These are phyloP conservation scores for Phytophthora pisi DNA, from an alignment of 352 stramenopile species.

Conservation along the genomic window DNA sequence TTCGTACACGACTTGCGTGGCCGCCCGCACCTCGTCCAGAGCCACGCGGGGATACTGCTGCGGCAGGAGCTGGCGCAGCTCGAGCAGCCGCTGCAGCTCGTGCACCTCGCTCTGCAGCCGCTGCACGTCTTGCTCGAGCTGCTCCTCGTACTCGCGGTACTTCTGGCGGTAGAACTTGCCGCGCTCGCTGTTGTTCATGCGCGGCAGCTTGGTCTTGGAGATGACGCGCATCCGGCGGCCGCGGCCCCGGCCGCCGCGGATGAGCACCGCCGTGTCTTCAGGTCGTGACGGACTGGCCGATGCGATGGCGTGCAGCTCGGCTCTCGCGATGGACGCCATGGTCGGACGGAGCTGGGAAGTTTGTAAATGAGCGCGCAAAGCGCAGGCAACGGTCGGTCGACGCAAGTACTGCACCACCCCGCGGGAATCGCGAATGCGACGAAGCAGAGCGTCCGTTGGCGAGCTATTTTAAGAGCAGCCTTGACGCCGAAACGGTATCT, in stretches of 20 bases:
- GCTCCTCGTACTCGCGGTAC: slow-evolving; percentile 57
- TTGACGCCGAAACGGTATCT: slow-evolving; percentile 1
- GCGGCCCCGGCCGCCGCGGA: slow-evolving; percentile 17
- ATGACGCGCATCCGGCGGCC: slow-evolving; percentile 35
- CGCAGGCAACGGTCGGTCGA: background rate
- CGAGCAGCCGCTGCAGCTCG: slow-evolving; percentile 41
- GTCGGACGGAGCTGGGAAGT: slow-evolving; percentile 4
- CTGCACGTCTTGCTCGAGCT: slow-evolving; percentile 43
- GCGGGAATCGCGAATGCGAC: slow-evolving; percentile 13
- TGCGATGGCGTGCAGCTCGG: slow-evolving; percentile 5
- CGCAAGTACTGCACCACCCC: slow-evolving; percentile 4
- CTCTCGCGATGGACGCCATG: slow-evolving; percentile 14
- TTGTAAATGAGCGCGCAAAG: slow-evolving; percentile 15
- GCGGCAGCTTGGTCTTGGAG: slow-evolving; percentile 48
- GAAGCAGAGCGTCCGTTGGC: slow-evolving; percentile 15
- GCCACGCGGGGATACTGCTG: slow-evolving; percentile 19
- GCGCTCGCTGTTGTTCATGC: slow-evolving; percentile 73
- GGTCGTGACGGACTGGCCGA: slow-evolving; percentile 5
- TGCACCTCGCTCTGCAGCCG: slow-evolving; percentile 44
- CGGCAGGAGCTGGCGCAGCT: slow-evolving; percentile 40
- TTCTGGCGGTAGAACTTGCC: slow-evolving; percentile 75
- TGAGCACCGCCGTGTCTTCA: slow-evolving; percentile 22
- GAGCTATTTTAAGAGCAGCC: background rate
- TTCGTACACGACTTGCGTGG: slow-evolving; percentile 31
- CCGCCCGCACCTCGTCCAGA: slow-evolving; percentile 21